Base-by-base conservation (phyloP, 345 rosid species). In the Lumnitzera racemosa region DNA sequence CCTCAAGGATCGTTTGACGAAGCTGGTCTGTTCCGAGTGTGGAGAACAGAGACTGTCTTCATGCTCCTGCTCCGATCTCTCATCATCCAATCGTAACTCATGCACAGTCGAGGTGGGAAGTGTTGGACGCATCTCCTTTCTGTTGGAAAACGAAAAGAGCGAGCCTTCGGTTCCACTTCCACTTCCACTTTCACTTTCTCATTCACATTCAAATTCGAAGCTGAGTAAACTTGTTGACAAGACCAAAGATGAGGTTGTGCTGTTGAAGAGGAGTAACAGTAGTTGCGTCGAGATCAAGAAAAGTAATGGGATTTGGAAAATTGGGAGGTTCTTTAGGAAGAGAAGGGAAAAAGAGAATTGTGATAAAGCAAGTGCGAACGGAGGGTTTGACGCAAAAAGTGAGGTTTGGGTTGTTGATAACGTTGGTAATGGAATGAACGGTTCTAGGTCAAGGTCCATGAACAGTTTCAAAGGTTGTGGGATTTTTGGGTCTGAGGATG, bases 41-140 rank as follows among this genome's bases (percentile, higher is more conserved):
- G 97, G 99, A 5, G 97, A 90, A 57, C 99, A 90, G 50, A 72
- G 99, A 15, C 82, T 88, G 46, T 94, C 99, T 41, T 94, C 97
- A 15, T 94, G 99, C 24, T 90, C 97, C 15, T 94, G 97, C 79
- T 90, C 97, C 2, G 82, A 78, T 41, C 55, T 54, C 17, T 10
- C 70, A 67, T 84, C 95, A 24, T 80, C 96, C 52, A 80, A 83
- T 47, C 84, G 84, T 3, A 80, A 68, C 49, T 81, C 86, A 1
- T 73, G 83, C 80, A 54, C 76, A n/a, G 81, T 63, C 43, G 99
- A 88, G 14, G 81, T 74, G 16, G 88, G 87, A 51, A 87, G 85
- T 65, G 84, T 72, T 7, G 86, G 90, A 7, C 83, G 92, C n/a
- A 81, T 94, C 60, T 88, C 99, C 6, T 90, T 91, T 69, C 79